A percentile compares a stretch with the other conserved stretches of the same genome.
Evolutionary conservation across 106 monocot species (phyloP).

Genomic region (Xerophyta viscosa): DNA sequence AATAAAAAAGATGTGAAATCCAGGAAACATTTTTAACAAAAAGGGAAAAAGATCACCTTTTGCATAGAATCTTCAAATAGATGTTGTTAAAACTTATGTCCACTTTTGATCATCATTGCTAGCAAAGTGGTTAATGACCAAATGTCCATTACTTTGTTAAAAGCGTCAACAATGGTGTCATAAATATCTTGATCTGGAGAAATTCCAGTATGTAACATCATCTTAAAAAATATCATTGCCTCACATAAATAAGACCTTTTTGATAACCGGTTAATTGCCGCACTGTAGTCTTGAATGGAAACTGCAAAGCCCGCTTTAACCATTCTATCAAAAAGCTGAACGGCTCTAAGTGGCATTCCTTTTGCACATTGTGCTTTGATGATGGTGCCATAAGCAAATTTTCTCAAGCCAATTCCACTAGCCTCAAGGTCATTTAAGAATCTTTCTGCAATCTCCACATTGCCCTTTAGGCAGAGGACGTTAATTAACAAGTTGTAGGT

Average conservation of each 20-base stretch:
- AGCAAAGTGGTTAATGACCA: slow-evolving; percentile 20
- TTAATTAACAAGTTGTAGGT: slow-evolving; percentile 71
- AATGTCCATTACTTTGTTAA: slow-evolving; percentile 19
- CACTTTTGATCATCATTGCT: slow-evolving; percentile 37
- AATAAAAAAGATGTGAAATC: no score
- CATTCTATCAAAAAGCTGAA: slow-evolving; percentile 50
- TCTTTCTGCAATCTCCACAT: slow-evolving; percentile 30
- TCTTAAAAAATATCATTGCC: slow-evolving; percentile 37
- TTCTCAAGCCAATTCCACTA: slow-evolving; percentile 38
- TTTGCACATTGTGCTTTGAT: slow-evolving; percentile 64
- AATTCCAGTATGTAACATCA: slow-evolving; percentile 47
- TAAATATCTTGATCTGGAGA: slow-evolving; percentile 46
- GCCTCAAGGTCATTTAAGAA: slow-evolving; percentile 24
- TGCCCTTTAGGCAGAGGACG: slow-evolving; percentile 26
- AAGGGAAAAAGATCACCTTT: no score
- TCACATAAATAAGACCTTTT: slow-evolving; percentile 35
- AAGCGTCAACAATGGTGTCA: slow-evolving; percentile 19
- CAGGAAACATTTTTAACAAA: no score
- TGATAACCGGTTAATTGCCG: slow-evolving; percentile 58
- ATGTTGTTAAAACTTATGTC: not conserved
- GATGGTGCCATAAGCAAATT: slow-evolving; percentile 58
- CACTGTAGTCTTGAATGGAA: slow-evolving; percentile 49
- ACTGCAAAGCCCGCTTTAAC: slow-evolving; percentile 36
- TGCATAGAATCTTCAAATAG: not conserved
- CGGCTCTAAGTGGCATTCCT: slow-evolving; percentile 41